These are phyloP conservation scores for Arthroderma uncinatum DNA, from an alignment of 2,329 filamentous ascomycete species.

Conservation along the genomic window DNA sequence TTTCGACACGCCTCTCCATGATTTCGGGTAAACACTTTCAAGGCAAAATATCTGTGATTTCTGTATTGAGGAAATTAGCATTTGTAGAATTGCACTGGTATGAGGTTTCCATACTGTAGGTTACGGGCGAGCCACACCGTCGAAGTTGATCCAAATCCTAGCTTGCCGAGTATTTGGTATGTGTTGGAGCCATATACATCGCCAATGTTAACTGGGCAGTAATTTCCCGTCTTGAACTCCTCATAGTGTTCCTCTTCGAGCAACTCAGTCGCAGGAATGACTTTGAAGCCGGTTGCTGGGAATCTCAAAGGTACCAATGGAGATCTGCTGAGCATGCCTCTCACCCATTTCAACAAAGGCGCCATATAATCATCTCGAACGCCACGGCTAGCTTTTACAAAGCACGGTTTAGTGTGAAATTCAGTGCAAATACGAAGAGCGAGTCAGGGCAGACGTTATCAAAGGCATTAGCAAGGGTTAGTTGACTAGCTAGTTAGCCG, in stretches of 20 bases:
- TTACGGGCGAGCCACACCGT: conserved; percentile 25
- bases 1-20: conserved; percentile 13
- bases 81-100: neutral
- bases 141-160: conserved; percentile 23
- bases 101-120: conserved; percentile 17
- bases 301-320: conserved; percentile 16
- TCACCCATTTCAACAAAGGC: conserved; percentile 18
- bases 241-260: conserved; percentile 22
- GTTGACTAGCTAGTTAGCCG: no score
- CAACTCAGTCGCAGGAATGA: conserved; percentile 13
- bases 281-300: conserved; percentile 17
- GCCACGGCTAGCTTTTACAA: no score
- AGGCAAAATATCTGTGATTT: conserved; percentile 17
- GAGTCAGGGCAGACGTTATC: no score
- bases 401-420: no score
- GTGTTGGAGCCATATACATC: conserved; percentile 19
- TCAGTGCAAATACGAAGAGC: no score
- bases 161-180: conserved; percentile 24
- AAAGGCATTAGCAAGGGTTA: no score
- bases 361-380: conserved; percentile 14
- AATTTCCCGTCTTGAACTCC: conserved; percentile 19
- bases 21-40: conserved; percentile 19
- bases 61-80: conserved; percentile 16
- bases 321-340: conserved; percentile 12
- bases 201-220: conserved; percentile 25